These are phyloP conservation scores for Closterium sp. DNA, from an alignment of 139 green algal genomes.

Conservation along the genomic window DNA sequence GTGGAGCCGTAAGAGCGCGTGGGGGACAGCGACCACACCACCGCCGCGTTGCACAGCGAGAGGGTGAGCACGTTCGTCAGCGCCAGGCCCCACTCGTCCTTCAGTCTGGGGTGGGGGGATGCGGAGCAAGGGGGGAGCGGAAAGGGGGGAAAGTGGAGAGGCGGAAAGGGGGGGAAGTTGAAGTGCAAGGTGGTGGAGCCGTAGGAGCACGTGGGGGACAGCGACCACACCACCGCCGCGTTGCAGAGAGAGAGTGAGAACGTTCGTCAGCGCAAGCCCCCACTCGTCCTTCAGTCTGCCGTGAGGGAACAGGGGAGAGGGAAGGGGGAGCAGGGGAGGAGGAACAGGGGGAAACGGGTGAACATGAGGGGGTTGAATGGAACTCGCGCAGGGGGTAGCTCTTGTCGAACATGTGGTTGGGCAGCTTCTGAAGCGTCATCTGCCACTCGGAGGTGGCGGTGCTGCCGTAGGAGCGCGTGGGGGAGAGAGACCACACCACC, in stretches of 20 bases:
- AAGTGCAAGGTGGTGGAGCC: slow-evolving; percentile 62
- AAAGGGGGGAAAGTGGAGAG: background rate
- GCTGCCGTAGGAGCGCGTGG: slow-evolving; percentile 73
- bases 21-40: slow-evolving; percentile 86
- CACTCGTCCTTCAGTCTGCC: slow-evolving; percentile 74
- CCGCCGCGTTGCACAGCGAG: slow-evolving; percentile 72
- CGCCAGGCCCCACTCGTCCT: slow-evolving; percentile 85
- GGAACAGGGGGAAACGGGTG: no score
- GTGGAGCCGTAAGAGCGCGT: slow-evolving; percentile 71
- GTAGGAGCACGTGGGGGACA: slow-evolving; percentile 79
- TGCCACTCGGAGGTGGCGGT: slow-evolving; percentile 83
- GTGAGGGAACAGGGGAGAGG: background rate
- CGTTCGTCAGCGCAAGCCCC: slow-evolving; percentile 86
- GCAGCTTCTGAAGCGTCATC: slow-evolving; percentile 66
- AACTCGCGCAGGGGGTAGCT: slow-evolving; percentile 78
- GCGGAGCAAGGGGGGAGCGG: background rate
- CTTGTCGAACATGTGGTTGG: slow-evolving; percentile 81
- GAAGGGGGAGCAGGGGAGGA: no score
- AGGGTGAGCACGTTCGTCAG: slow-evolving; percentile 82
- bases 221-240: slow-evolving; percentile 78
- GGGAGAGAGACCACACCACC: slow-evolving; percentile 84
- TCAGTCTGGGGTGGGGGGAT: slow-evolving; percentile 51
- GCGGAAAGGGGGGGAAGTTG: no score
- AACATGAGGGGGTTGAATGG: no score
- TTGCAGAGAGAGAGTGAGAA: slow-evolving; percentile 77